Percentiles rank a stretch among this genome's conserved stretches.
Conservation (phyloP, 345 rosid genomes). For the Arabidopsis arenosa region DNA sequence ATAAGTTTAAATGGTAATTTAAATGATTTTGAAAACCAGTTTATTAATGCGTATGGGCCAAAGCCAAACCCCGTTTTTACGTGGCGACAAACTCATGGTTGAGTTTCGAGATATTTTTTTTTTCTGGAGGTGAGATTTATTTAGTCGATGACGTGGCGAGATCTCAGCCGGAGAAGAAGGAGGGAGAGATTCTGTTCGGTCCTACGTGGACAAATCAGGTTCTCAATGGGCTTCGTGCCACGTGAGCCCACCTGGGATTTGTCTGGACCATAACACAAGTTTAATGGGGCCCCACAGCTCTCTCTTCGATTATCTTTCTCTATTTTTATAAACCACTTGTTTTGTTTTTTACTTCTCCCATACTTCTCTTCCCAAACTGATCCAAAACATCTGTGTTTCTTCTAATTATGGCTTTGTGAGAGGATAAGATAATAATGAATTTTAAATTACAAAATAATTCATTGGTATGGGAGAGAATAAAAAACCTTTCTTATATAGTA, state of each 20-base stretch:
- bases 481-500: not conserved
- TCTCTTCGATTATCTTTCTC: slow-evolving; percentile 18
- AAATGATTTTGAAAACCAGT: not conserved
- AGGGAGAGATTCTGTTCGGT: slow-evolving; percentile 45
- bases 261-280: slow-evolving; percentile 40
- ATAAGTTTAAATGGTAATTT: not conserved
- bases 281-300: slow-evolving; percentile 33
- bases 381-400: slow-evolving; percentile 28
- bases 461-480: slow-evolving; percentile 5
- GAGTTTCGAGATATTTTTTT: slow-evolving; percentile 43
- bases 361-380: slow-evolving; percentile 26
- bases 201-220: slow-evolving; percentile 60
- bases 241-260: slow-evolving; percentile 57
- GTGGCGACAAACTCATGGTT: slow-evolving; percentile 36
- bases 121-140: slow-evolving; percentile 2
- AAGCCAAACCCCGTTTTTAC: slow-evolving; percentile 13
- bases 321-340: slow-evolving; percentile 33
- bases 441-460: not conserved
- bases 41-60: slow-evolving; percentile 15
- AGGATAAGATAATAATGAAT: slow-evolving; percentile 23
- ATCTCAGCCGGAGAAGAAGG: slow-evolving; percentile 25
- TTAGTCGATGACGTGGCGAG: slow-evolving; percentile 42
- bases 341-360: slow-evolving; percentile 38
- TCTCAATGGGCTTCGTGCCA: slow-evolving; percentile 47
- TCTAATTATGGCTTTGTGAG: not conserved